Percentiles rank a stretch among this genome's conserved stretches.
These are phyloP conservation scores for Globisporangium echinulatum DNA, from an alignment of 352 stramenopile species.

Conservation along the genomic window DNA sequence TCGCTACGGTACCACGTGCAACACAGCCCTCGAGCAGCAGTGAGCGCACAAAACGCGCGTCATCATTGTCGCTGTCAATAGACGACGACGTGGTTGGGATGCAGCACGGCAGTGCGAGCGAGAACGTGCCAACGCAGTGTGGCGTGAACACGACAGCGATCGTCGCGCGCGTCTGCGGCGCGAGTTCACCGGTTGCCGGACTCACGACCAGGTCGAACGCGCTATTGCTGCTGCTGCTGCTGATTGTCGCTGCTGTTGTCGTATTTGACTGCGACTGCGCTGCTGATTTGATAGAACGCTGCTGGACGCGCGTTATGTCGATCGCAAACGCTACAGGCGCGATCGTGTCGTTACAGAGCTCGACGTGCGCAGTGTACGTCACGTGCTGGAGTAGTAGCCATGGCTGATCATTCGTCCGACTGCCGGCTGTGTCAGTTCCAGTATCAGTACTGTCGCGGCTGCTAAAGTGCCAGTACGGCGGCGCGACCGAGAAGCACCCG, in stretches of 20 bases:
- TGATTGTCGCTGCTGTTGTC: too few relatives aligned
- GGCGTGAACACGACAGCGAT: conserved; percentile 37
- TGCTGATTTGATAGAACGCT: conserved; percentile 1
- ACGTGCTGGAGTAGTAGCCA: conserved; percentile 2
- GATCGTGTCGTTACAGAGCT: conserved; percentile 27
- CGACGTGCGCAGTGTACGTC: conserved; percentile 8
- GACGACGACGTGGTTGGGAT: conserved; percentile 13
- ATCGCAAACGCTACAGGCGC: conserved; percentile 21
- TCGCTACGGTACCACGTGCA: conserved; percentile 28
- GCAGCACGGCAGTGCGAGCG: conserved; percentile 31
- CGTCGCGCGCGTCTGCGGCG: conserved; percentile 9
- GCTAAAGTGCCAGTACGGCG: conserved; percentile 11
- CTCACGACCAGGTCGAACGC: conserved; percentile 22
- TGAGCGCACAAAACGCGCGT: conserved; percentile 30
- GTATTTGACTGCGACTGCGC: neutral
- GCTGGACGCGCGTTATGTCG: conserved; percentile 2
- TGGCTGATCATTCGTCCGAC: neutral
- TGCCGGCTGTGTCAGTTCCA: too few relatives aligned
- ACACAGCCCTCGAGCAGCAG: conserved; percentile 48
- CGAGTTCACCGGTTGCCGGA: conserved; percentile 20
- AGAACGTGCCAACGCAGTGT: conserved; percentile 33
- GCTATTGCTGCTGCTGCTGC: neutral
- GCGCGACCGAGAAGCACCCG: conserved; percentile 10
- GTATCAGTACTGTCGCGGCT: neutral
- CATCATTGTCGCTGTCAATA: too few relatives aligned